Base-by-base conservation (phyloP, 805 yeast species). In the Teunomyces kruisii region DNA sequence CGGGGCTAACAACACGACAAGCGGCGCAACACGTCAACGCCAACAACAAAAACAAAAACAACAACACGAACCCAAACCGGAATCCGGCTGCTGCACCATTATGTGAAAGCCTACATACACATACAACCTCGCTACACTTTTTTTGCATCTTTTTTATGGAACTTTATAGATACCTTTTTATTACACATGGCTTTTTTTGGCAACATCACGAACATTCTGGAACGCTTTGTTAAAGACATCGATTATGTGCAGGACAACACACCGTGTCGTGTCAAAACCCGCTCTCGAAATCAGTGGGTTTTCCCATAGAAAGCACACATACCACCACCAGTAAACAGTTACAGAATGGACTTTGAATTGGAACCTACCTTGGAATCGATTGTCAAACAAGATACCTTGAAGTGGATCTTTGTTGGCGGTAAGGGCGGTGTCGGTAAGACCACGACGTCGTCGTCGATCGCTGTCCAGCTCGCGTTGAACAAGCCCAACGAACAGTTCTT, bases 391-490 rank as follows among this genome's bases (percentile, higher is more conserved):
- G 88, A 85, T 22, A 68, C 81, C 32, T 79, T 94, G 61, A 88
- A 87, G 61, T 94, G 99, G 99, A 85, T 94, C 51, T 94, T 94
- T 60, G 98, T 92, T 36, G 99, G 99, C 54, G 99, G 99, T 56
- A 94, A 94, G 74, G 99, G 99, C 66, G 99, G 99, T 69, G 99
- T 94, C 24, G 99, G 99, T 59, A 94, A 94, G 66, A 94, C 99
- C 51, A 94, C 99, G 19, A 88, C 97, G 3, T 92, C 98, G 1
- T 91, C 96, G 39, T 90, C 97, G 17, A 78, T 94, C 55, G 96
- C 99, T 16, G 85, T 91, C 51, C 98, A 94, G 69, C 79, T 94
- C 64, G 97, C 99, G 13, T 68, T 86, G 49, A 74, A 78, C 46
- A 85, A 95, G 61, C 95, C 96, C 29, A 53, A 65, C 13, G 91